These are phyloP conservation scores for Naganishia vishniacii DNA, from an alignment of 768 basidiomycete genomes.

Conservation along the genomic window DNA sequence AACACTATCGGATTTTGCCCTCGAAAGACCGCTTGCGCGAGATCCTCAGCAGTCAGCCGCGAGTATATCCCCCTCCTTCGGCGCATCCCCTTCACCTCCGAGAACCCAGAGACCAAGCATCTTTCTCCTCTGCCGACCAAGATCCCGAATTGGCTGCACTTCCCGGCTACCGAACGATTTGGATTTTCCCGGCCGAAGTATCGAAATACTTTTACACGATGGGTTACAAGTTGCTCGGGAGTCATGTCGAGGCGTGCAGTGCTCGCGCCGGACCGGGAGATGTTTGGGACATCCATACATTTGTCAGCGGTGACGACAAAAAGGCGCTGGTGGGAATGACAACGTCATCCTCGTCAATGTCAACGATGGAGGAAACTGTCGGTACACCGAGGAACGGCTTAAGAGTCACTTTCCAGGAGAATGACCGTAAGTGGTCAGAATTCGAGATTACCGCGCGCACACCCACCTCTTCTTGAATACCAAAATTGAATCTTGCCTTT, in stretches of 20 bases:
- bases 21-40: background rate
- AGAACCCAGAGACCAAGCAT: background rate
- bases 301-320: background rate
- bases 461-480: too few relatives aligned
- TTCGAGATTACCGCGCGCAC: too few relatives aligned
- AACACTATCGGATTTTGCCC: slow-evolving; percentile 1
- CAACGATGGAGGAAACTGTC: background rate
- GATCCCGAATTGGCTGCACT: slow-evolving; percentile 1
- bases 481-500: too few relatives aligned
- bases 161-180: slow-evolving; percentile 8
- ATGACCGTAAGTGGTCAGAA: background rate
- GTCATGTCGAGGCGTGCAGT: slow-evolving; percentile 7
- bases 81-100: slow-evolving; percentile 5
- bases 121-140: background rate
- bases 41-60: background rate
- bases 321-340: background rate
- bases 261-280: background rate
- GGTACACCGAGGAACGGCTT: background rate
- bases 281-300: slow-evolving; percentile 19
- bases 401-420: background rate
- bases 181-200: slow-evolving; percentile 13
- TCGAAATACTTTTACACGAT: background rate
- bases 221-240: slow-evolving; percentile 6
- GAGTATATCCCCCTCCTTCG: slow-evolving; percentile 1
- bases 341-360: background rate